Base-by-base conservation (phyloP, 2,329 filamentous ascomycete genomes). In the Phialophora tarda region DNA sequence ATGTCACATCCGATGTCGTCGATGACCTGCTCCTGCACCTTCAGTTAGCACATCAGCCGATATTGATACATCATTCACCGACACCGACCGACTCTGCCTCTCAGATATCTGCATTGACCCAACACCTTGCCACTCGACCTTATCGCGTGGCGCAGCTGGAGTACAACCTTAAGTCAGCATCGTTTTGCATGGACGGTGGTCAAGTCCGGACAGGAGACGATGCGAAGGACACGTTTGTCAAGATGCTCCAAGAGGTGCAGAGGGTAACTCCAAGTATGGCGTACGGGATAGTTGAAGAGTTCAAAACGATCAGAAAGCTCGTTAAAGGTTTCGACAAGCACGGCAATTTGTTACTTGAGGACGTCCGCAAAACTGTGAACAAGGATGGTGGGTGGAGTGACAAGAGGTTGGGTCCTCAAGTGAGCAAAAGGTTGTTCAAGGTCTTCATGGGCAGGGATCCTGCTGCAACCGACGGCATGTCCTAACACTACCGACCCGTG, bases 141-240 rank as follows among this genome's bases (percentile, higher is more conserved):
- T 93, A 93, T 76, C 86, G 86, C 14, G 75, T 73, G 6, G 78
- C 82, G 62, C 75, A 78, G 34, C 79, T 81, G 62, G 82, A 84
- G 1, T 74, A 80, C 1, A 81, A 84, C 12, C 87, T 81, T 17
- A 77, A 81, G 71, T 76, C 79, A 3, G 78, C 86, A 1, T 83
- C 85, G 0, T 94, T 94, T 75, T 93, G 91, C 78, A 93, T 93
- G 89, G 90, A 92, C 61, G 81, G 82, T 0, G 91, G 91, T 0
- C 91, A 94, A 77, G 89, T 94, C 50, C 87, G 86, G 62, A 86
- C 88, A 0, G 91, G 91, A 30, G 85, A 86, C 51, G 78, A 83
- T 1, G 76, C 80, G 6, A 60, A 63, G 28, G 91, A 93, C 72
- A 91, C 88, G 0, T 94, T 89, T 69, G 80, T 87, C 53, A 86